These are phyloP conservation scores for Acacia melanoxylon DNA, from an alignment of 306 rosid species.

Conservation along the genomic window DNA sequence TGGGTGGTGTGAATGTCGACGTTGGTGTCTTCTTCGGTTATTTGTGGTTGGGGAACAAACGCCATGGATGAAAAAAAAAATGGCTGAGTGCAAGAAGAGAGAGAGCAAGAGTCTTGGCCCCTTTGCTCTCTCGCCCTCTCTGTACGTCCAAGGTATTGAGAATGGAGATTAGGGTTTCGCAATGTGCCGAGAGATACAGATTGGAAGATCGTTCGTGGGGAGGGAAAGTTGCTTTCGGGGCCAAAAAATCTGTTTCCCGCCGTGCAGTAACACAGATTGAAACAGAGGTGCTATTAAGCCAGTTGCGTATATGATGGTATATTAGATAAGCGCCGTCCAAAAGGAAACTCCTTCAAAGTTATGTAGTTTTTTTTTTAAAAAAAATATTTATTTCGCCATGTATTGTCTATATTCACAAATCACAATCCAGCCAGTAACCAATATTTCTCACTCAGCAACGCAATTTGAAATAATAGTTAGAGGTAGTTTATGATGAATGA, in stretches of 20 bases:
- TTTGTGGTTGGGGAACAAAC: conserved; percentile 39
- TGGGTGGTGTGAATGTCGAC: conserved; percentile 55
- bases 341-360: neutral
- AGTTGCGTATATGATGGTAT: neutral
- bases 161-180: conserved; percentile 19
- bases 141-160: conserved; percentile 8
- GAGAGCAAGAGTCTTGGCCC: conserved; percentile 28
- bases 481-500: neutral
- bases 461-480: neutral
- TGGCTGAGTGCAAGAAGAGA: neutral
- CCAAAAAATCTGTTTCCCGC: conserved; percentile 29
- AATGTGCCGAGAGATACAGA: neutral
- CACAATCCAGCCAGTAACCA: neutral
- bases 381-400: no score
- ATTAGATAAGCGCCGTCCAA: neutral
- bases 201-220: conserved; percentile 14
- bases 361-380: no score
- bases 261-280: conserved; percentile 13
- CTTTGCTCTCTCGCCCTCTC: conserved; percentile 40
- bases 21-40: conserved; percentile 54
- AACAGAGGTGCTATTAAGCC: neutral
- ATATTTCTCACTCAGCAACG: neutral
- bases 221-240: neutral
- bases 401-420: neutral
- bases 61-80: conserved; percentile 40